Base-by-base conservation (phyloP, 2,329 filamentous ascomycete species). In the Aplosporella prunicola region DNA sequence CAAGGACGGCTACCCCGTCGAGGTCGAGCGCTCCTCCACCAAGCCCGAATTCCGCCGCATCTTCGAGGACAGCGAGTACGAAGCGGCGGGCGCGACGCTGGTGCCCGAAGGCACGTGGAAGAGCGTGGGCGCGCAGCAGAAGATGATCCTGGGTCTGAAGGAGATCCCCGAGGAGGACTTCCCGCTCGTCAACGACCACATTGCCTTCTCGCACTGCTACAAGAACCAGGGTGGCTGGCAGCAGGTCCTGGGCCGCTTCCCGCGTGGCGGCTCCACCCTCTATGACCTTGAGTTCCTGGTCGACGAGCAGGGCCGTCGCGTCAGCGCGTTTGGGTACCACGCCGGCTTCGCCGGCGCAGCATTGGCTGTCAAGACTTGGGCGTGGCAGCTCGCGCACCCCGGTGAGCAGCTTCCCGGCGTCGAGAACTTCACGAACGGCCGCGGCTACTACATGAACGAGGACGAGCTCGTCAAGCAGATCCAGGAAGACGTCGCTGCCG, bases 231-330 rank as follows among this genome's bases (percentile, higher is more conserved):
- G 47, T 40, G 60, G 58, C 26, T 94, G 85, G 84, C 76, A 84
- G 41, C 72, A 74, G 27, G 82, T 86, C 5, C 75, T 94, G n/a
- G 71, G 77, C 40, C 74, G 88, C 39, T 95, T 87, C 60, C 73
- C 82, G 18, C 72, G 76, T 16, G 86, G 84, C 41, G 76, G 78
- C 38, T 84, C 85, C 48, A 80, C 75, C 0, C 74, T 95, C 10
- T 75, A 87, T 42, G 88, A 95, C 52, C 72, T 95, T 24, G 88
- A 94, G 57, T 95, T 94, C 58, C 69, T 95, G 24, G 74, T 76
- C 25, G 81, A 93, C 48, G 74, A 79, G 45, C 70, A 66, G 20
- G 82, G 82, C 24, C 69, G 82, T 31, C 67, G 83, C 43, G 78
- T 88, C 1, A 79, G 80, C 7, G 78, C 78, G 1, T 85, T 86